Percentiles rank a stretch among this genome's conserved stretches.
These are phyloP conservation scores for Exophiala alcalophila DNA, from an alignment of 2,329 filamentous ascomycete species.

Conservation along the genomic window DNA sequence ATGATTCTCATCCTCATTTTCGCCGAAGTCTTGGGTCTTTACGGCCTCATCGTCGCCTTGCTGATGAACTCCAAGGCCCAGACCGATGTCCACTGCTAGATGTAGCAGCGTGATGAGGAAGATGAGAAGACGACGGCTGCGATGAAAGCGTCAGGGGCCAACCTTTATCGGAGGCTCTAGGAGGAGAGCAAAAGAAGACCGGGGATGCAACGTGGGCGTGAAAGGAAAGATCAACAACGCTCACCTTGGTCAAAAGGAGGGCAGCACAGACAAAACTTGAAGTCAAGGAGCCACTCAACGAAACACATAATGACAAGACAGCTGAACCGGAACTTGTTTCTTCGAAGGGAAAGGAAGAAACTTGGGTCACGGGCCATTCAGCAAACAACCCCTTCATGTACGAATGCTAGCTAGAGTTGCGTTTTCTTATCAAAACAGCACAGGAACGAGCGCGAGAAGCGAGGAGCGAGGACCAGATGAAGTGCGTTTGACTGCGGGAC, in stretches of 20 bases:
- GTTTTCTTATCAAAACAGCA: neutral
- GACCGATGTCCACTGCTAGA: conserved; percentile 61
- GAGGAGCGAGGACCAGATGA: too few species aligned
- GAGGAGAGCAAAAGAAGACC: conserved; percentile 1
- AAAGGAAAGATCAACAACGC: too few species aligned
- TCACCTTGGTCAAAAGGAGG: too few species aligned
- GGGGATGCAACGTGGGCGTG: conserved; percentile 2
- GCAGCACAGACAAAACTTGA: too few species aligned
- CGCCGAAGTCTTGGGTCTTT: conserved; percentile 98
- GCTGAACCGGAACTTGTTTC: too few species aligned
- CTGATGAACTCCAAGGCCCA: conserved; percentile 97
- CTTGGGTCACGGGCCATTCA: too few species aligned
- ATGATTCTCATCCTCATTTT: conserved; percentile 99
- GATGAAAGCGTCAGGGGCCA: conserved; percentile 18
- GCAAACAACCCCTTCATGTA: conserved; percentile 4
- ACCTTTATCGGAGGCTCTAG: neutral
- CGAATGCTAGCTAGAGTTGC: conserved; percentile 1
- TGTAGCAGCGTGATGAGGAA: conserved; percentile 6
- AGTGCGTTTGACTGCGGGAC: too few species aligned
- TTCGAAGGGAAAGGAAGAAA: too few species aligned
- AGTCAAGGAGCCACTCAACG: too few species aligned
- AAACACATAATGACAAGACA: too few species aligned
- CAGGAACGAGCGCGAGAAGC: neutral
- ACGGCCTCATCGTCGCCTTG: conserved; percentile 96
- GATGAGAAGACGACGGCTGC: conserved; percentile 21